These are phyloP conservation scores for Macrolepiota fuliginosa DNA, from an alignment of 768 basidiomycete genomes.

Conservation along the genomic window DNA sequence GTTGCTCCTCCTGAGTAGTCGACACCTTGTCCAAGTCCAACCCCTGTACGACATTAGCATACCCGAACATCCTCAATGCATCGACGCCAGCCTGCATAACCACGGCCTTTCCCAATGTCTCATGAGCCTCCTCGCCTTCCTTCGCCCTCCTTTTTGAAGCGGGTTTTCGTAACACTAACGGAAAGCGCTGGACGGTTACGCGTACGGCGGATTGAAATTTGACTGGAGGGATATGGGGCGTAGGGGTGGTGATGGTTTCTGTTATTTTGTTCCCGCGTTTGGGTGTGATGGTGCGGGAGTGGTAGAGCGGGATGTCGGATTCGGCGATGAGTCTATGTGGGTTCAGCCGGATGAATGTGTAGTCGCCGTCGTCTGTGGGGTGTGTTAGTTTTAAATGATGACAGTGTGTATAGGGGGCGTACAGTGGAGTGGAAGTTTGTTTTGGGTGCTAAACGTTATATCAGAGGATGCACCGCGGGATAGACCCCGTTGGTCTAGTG, in stretches of 20 bases:
- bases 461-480: background rate
- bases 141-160: background rate
- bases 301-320: background rate
- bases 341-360: constrained; percentile 1
- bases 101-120: background rate
- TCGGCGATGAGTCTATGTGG: background rate
- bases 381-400: too few species aligned
- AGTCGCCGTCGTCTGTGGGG: background rate
- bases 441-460: background rate
- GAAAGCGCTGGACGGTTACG: background rate
- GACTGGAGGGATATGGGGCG: background rate
- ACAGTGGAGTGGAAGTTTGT: constrained; percentile 3
- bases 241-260: background rate
- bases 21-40: background rate
- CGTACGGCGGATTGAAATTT: constrained; percentile 7
- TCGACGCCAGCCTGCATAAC: background rate
- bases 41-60: background rate
- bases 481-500: background rate
- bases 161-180: background rate
- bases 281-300: background rate
- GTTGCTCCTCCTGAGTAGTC: too few species aligned
- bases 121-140: background rate
- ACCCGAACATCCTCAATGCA: background rate
- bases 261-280: background rate
- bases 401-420: background rate